Conservation (phyloP, 1,139 yeast species). For the Hyphopichia khmerensis region DNA sequence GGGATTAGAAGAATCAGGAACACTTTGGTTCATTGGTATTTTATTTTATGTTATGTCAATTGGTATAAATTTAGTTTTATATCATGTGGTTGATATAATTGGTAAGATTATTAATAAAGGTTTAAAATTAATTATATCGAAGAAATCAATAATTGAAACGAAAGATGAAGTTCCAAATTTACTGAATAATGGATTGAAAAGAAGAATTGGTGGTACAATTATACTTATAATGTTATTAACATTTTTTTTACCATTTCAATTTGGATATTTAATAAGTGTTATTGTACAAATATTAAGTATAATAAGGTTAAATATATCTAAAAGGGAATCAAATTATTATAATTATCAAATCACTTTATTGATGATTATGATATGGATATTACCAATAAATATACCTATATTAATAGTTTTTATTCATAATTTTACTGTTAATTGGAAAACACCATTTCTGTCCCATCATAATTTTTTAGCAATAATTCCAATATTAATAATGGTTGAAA, state of each 20-base stretch:
- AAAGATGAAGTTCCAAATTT: neutral
- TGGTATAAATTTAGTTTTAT: slow-evolving; percentile 40
- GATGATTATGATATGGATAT: slow-evolving; percentile 62
- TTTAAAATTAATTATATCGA: neutral
- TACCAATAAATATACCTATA: slow-evolving; percentile 69
- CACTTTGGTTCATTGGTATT: slow-evolving; percentile 59
- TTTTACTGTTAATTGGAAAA: slow-evolving; percentile 65
- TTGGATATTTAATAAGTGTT: slow-evolving; percentile 63
- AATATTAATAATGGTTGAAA: slow-evolving; percentile 50
- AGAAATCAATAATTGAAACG: neutral
- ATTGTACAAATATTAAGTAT: slow-evolving; percentile 52
- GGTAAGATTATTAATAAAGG: neutral
- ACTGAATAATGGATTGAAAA: neutral
- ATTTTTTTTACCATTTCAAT: slow-evolving; percentile 73
- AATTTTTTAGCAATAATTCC: slow-evolving; percentile 68
- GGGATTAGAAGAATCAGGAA: slow-evolving; percentile 58
- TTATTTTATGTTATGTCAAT: slow-evolving; percentile 54
- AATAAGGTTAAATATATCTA: slow-evolving; percentile 17
- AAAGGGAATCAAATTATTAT: slow-evolving; percentile 17
- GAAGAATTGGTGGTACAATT: slow-evolving; percentile 29
- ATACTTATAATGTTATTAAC: slow-evolving; percentile 37
- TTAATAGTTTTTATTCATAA: slow-evolving; percentile 70
- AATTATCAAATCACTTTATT: slow-evolving; percentile 58
- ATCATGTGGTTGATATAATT: slow-evolving; percentile 8
- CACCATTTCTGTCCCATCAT: slow-evolving; percentile 77